Conservation (phyloP, 1,284 basidiomycete genomes). For the Malassezia equina region DNA sequence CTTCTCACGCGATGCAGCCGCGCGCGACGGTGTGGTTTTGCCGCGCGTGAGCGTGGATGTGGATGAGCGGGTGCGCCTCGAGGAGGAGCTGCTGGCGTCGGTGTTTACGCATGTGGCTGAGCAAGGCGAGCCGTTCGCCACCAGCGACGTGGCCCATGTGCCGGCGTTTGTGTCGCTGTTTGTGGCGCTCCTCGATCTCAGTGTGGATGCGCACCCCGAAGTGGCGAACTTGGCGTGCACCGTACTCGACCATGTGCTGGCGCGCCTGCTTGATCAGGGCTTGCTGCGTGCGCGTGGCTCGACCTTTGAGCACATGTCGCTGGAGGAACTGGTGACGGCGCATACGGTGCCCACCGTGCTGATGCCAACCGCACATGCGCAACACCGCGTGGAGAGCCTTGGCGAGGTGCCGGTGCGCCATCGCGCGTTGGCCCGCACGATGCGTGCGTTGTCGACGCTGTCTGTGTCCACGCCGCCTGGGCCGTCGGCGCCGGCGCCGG, state of each 20-base stretch:
- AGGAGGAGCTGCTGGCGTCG: conserved; percentile 59
- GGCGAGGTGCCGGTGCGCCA: not conserved
- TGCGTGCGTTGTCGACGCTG: conserved; percentile 6
- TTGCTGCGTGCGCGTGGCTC: conserved; percentile 53
- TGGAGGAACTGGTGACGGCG: not conserved
- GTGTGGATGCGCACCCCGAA: conserved; percentile 83
- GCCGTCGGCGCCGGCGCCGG: not conserved
- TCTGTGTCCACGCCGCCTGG: not conserved
- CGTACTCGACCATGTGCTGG: conserved; percentile 82
- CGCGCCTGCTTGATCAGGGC: conserved; percentile 74
- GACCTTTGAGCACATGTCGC: not conserved
- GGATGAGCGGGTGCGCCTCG: conserved; percentile 7
- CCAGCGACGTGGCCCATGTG: conserved; percentile 65
- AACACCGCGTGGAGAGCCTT: not conserved
- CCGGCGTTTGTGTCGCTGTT: conserved; percentile 89
- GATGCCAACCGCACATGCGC: not conserved
- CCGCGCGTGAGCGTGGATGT: conserved; percentile 3
- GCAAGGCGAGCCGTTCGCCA: conserved; percentile 58
- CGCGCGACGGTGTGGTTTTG: not conserved
- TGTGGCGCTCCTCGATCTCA: conserved; percentile 76
- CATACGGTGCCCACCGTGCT: conserved; percentile 5
- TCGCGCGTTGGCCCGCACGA: conserved; percentile 9
- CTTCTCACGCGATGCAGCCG: conserved; percentile 57
- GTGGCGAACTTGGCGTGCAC: conserved; percentile 82
- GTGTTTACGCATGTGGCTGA: conserved; percentile 61